phyloP scores from a whole-genome alignment of 225 moss, liverwort and hornwort species.

The Thuidium tamariscinum region DNA sequence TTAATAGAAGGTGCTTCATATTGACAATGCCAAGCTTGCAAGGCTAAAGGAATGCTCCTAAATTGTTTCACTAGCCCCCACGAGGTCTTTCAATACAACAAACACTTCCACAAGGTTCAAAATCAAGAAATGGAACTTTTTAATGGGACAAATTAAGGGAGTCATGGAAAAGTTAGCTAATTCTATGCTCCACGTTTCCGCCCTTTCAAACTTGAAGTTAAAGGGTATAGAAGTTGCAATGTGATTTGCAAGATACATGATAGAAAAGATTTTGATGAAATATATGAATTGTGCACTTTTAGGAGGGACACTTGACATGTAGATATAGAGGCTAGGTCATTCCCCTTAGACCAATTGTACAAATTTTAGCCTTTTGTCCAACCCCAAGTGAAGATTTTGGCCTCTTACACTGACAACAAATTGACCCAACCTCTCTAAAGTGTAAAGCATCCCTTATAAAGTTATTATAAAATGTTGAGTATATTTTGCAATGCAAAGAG shows the following conservation, averaged over 20 bases:
- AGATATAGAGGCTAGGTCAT: no score
- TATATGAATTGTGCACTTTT: background rate
- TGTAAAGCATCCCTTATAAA: background rate
- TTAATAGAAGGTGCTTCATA: no score
- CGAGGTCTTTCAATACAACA: no score
- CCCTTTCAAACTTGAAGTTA: background rate
- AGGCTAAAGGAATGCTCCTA: no score
- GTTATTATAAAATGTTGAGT: background rate
- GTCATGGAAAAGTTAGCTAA: no score
- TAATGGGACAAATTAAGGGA: no score
- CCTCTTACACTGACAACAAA: background rate
- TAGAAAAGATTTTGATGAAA: background rate
- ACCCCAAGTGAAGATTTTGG: background rate
- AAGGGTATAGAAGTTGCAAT: background rate
- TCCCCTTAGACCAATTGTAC: no score
- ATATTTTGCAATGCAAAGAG: background rate
- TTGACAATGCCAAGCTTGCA: no score
- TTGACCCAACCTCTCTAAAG: fast-evolving
- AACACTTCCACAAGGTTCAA: no score
- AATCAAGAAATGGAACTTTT: no score
- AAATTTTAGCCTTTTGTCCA: background rate
- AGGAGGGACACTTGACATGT: no score
- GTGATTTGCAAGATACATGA: background rate
- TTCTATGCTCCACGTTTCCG: background rate
- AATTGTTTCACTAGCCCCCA: no score